Evolutionary conservation across 2,329 filamentous ascomycete genomes (phyloP), one percentile per base, ranked within the genome.

Genomic region (Saccharata proteae): DNA sequence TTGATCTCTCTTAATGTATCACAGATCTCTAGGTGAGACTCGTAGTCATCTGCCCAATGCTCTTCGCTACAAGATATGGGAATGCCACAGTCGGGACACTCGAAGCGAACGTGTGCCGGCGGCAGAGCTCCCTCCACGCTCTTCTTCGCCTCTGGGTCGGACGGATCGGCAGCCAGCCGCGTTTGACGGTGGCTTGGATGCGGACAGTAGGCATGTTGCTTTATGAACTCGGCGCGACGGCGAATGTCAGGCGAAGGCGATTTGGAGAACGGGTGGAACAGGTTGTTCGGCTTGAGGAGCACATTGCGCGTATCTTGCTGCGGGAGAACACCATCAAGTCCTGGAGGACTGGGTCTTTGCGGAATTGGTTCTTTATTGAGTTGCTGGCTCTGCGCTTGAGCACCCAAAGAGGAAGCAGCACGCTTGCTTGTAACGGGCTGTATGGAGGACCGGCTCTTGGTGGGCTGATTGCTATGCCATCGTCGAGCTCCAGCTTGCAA

Each of bases 41-140:
- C 88, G 49, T 93, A 98, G 55, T 96, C 84, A 45, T 92, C 84
- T 52, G 81, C 84, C 81, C 88, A 96, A 54, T 98, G 90, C 44
- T 84, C 79, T 57, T 94, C 81, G 44, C 76, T 88, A 62, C 90
- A 98, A 52, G 90, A 93, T 5, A 93, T 77, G 0, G 92, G 86
- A 24, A 96, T 72, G 10, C 90, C 90, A 46, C 90, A 98, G 55
- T 98, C 88, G 1, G 90, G 86, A 47, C 90, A 98, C 56, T 96
- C 90, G 49, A 93, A 94, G 43, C 80, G 68, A 31, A 94, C 84
- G 56, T 93, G 84, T 11, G 77, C 76, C 0, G 88, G 80, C 7
- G 83, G 69, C 38, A 74, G 57, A 22, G 58, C 47, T 15, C 70
- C 74, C 8, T 63, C 69, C 12, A 58, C 50, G 12, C 61, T 56